These are phyloP conservation scores for Fusarium albidum DNA, from an alignment of 2,329 filamentous ascomycete species.

Conservation along the genomic window DNA sequence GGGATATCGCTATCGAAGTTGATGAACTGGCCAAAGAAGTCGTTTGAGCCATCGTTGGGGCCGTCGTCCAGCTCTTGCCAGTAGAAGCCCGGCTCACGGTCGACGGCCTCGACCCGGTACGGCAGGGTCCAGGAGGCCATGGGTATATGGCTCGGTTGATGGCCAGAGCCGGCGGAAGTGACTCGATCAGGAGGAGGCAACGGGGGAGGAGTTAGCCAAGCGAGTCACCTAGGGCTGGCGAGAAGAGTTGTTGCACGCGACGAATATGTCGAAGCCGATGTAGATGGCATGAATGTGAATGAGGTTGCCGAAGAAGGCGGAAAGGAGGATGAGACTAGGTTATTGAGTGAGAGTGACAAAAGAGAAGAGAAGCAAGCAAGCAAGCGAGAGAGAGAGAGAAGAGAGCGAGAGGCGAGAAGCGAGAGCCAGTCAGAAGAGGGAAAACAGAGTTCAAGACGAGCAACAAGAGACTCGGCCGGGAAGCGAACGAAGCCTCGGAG, in stretches of 20 bases:
- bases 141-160: conserved; percentile 20
- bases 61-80: conserved; percentile 46
- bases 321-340: conserved; percentile 30
- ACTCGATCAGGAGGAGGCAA: conserved; percentile 13
- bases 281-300: conserved; percentile 31
- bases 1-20: conserved; percentile 45
- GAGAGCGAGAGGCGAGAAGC: conserved; percentile 26
- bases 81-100: conserved; percentile 47
- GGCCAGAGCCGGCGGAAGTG: conserved; percentile 15
- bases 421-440: conserved; percentile 31
- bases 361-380: conserved; percentile 3
- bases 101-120: conserved; percentile 46
- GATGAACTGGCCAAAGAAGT: conserved; percentile 50
- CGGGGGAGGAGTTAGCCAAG: conserved; percentile 26
- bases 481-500: conserved; percentile 35
- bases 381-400: neutral
- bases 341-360: conserved; percentile 32
- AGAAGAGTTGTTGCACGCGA: conserved; percentile 26
- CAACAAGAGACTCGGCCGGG: conserved; percentile 33
- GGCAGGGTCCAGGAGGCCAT: conserved; percentile 50
- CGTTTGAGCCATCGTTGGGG: conserved; percentile 41
- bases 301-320: conserved; percentile 28
- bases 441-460: conserved; percentile 39
- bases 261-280: conserved; percentile 30
- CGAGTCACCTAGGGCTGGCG: conserved; percentile 33